Evolutionary conservation across 768 basidiomycete genomes (phyloP).

Genomic region (Psilocybe sp.): DNA sequence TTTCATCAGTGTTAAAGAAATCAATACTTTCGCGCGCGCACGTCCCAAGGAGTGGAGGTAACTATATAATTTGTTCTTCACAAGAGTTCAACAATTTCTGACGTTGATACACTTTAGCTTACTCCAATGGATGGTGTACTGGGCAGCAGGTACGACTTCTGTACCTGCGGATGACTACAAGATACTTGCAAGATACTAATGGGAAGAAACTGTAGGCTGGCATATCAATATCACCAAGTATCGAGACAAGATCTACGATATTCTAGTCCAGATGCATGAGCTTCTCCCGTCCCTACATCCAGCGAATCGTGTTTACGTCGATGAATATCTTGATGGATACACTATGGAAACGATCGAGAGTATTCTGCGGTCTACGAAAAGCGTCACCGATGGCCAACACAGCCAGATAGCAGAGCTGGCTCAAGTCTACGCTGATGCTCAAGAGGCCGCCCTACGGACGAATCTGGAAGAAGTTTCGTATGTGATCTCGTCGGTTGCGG

Average conservation of each 20-base stretch:
- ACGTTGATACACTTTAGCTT: constrained; percentile 16
- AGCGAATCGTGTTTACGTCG: constrained; percentile 6
- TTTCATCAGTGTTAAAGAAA: constrained; percentile 26
- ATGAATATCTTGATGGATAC: constrained; percentile 6
- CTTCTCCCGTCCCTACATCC: constrained; percentile 3
- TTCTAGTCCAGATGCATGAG: constrained; percentile 6
- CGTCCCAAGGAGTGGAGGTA: constrained; percentile 22
- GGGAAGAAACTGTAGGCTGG: constrained; percentile 12
- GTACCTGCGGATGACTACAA: background rate
- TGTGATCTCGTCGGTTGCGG: background rate
- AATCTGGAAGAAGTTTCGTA: constrained; percentile 7
- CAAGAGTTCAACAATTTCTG: background rate
- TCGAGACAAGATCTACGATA: constrained; percentile 4
- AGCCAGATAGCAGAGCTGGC: constrained; percentile 4
- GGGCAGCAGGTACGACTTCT: constrained; percentile 19
- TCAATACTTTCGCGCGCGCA: constrained; percentile 20
- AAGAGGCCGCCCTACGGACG: background rate
- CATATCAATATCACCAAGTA: constrained; percentile 5
- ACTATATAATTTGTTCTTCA: background rate
- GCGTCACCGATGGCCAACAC: background rate
- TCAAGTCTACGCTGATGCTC: background rate
- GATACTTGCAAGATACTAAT: background rate
- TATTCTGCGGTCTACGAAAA: constrained; percentile 5
- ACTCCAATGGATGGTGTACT: constrained; percentile 26
- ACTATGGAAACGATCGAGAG: constrained; percentile 4